Percentiles rank a stretch among this genome's conserved stretches.
Conservation (phyloP, 495 filamentous ascomycete genomes). For the Letharia columbiana region DNA sequence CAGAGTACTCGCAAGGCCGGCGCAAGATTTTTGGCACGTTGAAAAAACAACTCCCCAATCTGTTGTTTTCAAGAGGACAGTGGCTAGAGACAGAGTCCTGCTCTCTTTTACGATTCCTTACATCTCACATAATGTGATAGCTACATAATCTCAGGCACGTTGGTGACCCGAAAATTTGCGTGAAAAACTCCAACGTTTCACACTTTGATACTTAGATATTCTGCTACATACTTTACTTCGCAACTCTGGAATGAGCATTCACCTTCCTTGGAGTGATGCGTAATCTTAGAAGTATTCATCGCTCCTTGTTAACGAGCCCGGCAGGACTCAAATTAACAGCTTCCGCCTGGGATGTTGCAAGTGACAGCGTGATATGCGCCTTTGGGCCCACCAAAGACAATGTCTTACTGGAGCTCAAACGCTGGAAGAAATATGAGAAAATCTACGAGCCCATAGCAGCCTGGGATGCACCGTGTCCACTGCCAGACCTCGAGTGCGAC, state of each 20-base stretch:
- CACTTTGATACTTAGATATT: not conserved
- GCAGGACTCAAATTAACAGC: conserved; percentile 55
- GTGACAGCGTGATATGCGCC: conserved; percentile 63
- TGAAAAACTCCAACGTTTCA: not conserved
- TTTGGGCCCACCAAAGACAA: conserved; percentile 59
- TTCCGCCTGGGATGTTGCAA: conserved; percentile 65
- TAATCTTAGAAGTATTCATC: conserved; percentile 67
- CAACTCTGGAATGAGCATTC: not conserved
- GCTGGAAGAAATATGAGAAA: conserved; percentile 39
- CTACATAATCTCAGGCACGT: too few relatives aligned
- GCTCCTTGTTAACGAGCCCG: conserved; percentile 46
- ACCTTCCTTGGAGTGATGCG: conserved; percentile 47
- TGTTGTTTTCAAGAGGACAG: too few relatives aligned
- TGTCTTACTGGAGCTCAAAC: conserved; percentile 57
- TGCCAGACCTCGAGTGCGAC: conserved; percentile 61
- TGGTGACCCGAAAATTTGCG: too few relatives aligned
- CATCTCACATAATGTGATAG: too few relatives aligned
- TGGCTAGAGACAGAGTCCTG: too few relatives aligned
- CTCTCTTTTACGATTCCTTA: too few relatives aligned
- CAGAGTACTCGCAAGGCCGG: too few relatives aligned
- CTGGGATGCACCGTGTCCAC: conserved; percentile 75
- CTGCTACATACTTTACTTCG: not conserved
- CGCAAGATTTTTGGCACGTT: too few relatives aligned
- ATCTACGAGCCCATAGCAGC: conserved; percentile 55
- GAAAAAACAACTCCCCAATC: too few relatives aligned